Evolutionary conservation across 306 rosid species (phyloP).

Genomic region (Ochetophila trinervis): DNA sequence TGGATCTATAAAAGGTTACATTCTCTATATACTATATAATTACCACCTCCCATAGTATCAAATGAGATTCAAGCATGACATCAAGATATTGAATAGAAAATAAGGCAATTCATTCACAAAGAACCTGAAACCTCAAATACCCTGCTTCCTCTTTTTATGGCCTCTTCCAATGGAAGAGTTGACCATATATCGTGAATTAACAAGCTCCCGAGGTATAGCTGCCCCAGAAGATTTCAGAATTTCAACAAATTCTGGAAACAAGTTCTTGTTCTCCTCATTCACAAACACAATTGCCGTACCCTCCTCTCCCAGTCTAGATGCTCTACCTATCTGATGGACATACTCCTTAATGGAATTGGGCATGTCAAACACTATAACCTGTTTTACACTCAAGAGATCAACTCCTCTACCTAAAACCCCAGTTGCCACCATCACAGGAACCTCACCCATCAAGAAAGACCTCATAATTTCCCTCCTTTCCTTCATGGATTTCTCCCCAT

Average conservation of each 20-base stretch:
- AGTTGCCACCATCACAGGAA: constrained; percentile 76
- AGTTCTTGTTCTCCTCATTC: constrained; percentile 60
- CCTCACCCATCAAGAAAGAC: constrained; percentile 62
- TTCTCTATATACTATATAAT: too few species aligned
- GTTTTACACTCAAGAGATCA: constrained; percentile 73
- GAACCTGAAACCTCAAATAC: constrained; percentile 14
- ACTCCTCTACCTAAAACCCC: constrained; percentile 85
- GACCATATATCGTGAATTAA: constrained; percentile 37
- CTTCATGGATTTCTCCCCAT: constrained; percentile 81
- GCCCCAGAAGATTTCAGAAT: constrained; percentile 63
- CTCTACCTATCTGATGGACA: constrained; percentile 85
- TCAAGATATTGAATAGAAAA: background rate
- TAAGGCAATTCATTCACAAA: background rate
- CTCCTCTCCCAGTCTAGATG: constrained; percentile 85
- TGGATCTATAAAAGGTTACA: too few species aligned
- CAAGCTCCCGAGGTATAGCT: constrained; percentile 67
- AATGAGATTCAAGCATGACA: background rate
- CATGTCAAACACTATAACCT: constrained; percentile 78
- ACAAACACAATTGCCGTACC: constrained; percentile 71
- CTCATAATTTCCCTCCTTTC: constrained; percentile 81
- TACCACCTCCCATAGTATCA: background rate
- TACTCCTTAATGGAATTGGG: constrained; percentile 79
- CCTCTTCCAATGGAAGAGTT: constrained; percentile 36
- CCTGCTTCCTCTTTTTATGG: constrained; percentile 41
- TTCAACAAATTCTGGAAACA: constrained; percentile 55